Evolutionary conservation across 2,329 filamentous ascomycete species (phyloP).

Genomic region (Fusarium drepaniforme): DNA sequence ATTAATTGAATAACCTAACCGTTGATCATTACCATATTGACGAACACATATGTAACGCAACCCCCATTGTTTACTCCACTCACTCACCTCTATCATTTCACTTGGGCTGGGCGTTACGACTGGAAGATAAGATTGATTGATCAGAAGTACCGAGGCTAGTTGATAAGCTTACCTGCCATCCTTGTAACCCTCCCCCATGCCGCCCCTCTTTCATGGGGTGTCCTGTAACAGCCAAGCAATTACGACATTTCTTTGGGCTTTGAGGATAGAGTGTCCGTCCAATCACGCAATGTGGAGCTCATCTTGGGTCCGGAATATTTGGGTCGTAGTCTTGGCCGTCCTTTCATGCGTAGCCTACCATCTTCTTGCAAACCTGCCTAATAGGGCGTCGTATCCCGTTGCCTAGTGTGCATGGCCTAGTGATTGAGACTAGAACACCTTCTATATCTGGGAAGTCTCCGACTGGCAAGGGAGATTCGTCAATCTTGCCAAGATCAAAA

Average conservation of each 20-base stretch:
- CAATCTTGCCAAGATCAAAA: constrained; percentile 28
- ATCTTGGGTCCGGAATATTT: neutral
- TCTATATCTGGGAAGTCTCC: constrained; percentile 20
- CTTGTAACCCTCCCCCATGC: neutral
- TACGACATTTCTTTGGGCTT: neutral
- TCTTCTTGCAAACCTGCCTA: constrained; percentile 1
- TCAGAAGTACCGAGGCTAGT: neutral
- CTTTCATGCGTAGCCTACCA: neutral
- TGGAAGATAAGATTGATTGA: neutral
- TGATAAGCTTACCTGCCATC: constrained; percentile 4
- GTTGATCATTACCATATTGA: neutral
- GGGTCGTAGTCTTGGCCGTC: neutral
- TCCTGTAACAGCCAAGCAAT: neutral
- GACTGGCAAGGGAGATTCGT: constrained; percentile 10
- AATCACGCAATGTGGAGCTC: neutral
- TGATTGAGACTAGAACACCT: constrained; percentile 16
- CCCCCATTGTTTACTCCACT: neutral
- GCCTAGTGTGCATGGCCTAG: neutral
- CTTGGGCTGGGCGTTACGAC: neutral
- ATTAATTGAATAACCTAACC: neutral
- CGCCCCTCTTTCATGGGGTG: neutral
- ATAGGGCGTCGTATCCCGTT: neutral
- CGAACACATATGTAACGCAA: neutral
- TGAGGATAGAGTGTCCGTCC: neutral
- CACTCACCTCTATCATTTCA: neutral